Evolutionary conservation across 176 grass and related monocot genomes (phyloP).

Genomic region (Metroxylon sagu): DNA sequence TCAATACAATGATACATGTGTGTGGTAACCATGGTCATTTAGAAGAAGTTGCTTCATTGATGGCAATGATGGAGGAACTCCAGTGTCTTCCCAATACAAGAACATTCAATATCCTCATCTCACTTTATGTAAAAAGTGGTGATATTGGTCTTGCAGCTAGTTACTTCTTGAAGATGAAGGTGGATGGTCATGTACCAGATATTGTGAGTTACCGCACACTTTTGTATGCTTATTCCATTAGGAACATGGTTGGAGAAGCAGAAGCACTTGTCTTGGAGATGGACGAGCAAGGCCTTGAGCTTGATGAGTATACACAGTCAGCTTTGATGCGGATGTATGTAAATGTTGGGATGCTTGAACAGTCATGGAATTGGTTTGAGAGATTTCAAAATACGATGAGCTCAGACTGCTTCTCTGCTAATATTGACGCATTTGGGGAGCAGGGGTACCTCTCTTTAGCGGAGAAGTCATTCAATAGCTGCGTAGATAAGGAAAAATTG

Average conservation of each 20-base stretch:
- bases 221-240: constrained; percentile 68
- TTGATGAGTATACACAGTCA: constrained; percentile 90
- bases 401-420: constrained; percentile 65
- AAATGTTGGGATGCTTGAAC: constrained; percentile 51
- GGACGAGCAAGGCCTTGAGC: constrained; percentile 36
- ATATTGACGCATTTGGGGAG: constrained; percentile 83
- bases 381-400: constrained; percentile 46
- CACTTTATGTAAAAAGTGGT: constrained; percentile 56
- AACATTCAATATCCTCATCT: constrained; percentile 70
- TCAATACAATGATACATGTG: constrained; percentile 71
- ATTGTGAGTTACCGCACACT: constrained; percentile 72
- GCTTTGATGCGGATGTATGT: constrained; percentile 87
- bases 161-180: constrained; percentile 63
- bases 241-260: constrained; percentile 49
- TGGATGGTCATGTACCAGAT: constrained; percentile 42
- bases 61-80: constrained; percentile 49
- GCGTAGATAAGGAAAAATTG: constrained; percentile 54
- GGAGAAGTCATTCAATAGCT: constrained; percentile 65
- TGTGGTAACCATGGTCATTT: constrained; percentile 40
- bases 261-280: constrained; percentile 75
- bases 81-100: constrained; percentile 54
- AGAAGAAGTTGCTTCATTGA: constrained; percentile 47
- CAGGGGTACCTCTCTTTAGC: constrained; percentile 45
- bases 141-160: constrained; percentile 49
- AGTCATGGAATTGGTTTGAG: constrained; percentile 80